phyloP scores from a whole-genome alignment of 257 asterid species.

The Jaltomata sinuosa region DNA sequence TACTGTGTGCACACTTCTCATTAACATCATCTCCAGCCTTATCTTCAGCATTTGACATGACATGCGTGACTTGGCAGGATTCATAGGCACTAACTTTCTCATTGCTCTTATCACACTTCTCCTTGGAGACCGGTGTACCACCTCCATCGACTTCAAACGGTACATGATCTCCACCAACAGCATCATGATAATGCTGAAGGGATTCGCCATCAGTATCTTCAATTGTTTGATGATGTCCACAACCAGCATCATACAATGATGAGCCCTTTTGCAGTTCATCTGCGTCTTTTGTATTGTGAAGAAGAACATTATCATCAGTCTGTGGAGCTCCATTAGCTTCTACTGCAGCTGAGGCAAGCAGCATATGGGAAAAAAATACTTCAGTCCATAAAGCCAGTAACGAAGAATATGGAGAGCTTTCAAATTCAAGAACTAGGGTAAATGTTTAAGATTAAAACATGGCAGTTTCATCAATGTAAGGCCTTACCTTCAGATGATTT shows the following conservation, averaged over 20 bases:
- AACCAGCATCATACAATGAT: background rate
- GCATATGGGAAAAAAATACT: background rate
- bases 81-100: background rate
- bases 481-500: conserved; percentile 30
- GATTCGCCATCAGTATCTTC: conserved; percentile 23
- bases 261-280: conserved; percentile 20
- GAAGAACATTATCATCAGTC: conserved; percentile 6
- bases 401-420: background rate
- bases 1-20: conserved; percentile 8
- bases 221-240: conserved; percentile 9
- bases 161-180: conserved; percentile 10
- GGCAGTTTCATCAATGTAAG: background rate
- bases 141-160: background rate
- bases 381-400: background rate
- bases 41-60: conserved; percentile 2
- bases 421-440: background rate
- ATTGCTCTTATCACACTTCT: conserved; percentile 2
- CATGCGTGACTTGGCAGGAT: conserved; percentile 11
- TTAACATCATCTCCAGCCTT: background rate
- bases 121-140: conserved; percentile 8
- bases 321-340: conserved; percentile 1
- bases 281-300: background rate
- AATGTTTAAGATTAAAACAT: background rate
- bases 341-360: conserved; percentile 9
- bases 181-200: conserved; percentile 13